phyloP scores from a whole-genome alignment of 176 grass and related monocot species.

The Saccharum officinarum region DNA sequence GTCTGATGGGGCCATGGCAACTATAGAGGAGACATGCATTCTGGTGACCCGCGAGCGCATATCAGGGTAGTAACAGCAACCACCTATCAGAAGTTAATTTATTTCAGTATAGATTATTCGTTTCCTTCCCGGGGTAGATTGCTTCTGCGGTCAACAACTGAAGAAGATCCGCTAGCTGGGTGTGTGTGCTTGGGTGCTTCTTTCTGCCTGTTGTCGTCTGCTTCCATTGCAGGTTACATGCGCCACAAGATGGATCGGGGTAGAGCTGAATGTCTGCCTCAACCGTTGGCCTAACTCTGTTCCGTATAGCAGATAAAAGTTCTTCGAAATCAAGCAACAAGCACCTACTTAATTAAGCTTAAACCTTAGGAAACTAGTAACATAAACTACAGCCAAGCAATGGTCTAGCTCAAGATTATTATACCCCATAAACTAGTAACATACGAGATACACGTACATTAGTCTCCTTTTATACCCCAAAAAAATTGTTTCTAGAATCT shows the following conservation, averaged over 20 bases:
- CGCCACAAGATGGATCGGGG: conserved; percentile 21
- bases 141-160: conserved; percentile 46
- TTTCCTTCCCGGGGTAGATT: conserved; percentile 40
- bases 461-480: not conserved
- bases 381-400: not conserved
- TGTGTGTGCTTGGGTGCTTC: conserved; percentile 17
- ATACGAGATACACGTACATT: not conserved
- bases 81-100: conserved; percentile 43
- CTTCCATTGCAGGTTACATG: conserved; percentile 46
- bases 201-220: conserved; percentile 30
- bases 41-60: conserved; percentile 34
- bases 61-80: conserved; percentile 41
- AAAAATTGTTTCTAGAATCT: not conserved
- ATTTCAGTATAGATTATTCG: not conserved
- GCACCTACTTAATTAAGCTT: not conserved
- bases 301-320: conserved; percentile 51
- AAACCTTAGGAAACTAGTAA: not conserved
- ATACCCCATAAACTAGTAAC: not conserved
- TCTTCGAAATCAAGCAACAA: conserved; percentile 28
- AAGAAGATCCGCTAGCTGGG: not conserved
- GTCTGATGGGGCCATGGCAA: conserved; percentile 31
- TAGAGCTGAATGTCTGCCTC: conserved; percentile 46
- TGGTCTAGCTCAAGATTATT: not conserved
- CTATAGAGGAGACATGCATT: conserved; percentile 34
- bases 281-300: conserved; percentile 85